A percentile compares a stretch with the other conserved stretches of the same genome.
These are phyloP conservation scores for Sungouiella thailandica DNA, from an alignment of 805 yeast species.

Conservation along the genomic window DNA sequence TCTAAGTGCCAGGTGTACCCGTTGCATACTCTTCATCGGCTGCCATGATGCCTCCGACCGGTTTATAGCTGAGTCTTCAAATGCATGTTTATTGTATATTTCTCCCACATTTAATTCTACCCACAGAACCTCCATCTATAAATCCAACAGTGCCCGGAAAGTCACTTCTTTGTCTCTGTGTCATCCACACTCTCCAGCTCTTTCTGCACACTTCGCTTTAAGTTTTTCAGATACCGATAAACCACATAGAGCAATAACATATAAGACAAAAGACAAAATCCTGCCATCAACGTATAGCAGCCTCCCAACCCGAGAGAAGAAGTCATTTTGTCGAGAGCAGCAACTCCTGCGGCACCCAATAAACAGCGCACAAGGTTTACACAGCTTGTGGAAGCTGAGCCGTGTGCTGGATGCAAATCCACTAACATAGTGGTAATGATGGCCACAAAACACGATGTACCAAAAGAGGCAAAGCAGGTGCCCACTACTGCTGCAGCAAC, in stretches of 20 bases:
- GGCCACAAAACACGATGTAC: conserved; percentile 55
- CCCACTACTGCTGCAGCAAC: conserved; percentile 55
- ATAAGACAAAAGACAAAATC: conserved; percentile 25
- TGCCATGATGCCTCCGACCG: too few relatives aligned
- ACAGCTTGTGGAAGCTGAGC: conserved; percentile 72
- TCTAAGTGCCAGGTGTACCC: too few relatives aligned
- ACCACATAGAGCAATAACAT: conserved; percentile 5
- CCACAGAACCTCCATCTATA: too few relatives aligned
- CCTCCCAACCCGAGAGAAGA: conserved; percentile 63
- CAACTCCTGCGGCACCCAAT: conserved; percentile 67
- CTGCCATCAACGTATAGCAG: conserved; percentile 68
- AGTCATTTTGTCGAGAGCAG: conserved; percentile 60
- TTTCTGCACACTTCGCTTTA: background rate
- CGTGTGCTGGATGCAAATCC: conserved; percentile 66
- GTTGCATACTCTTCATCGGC: too few relatives aligned
- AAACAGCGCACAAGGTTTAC: conserved; percentile 70
- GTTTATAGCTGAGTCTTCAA: too few relatives aligned
- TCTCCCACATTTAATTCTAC: too few relatives aligned
- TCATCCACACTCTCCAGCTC: too few relatives aligned
- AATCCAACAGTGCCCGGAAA: too few relatives aligned
- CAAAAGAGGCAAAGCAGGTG: conserved; percentile 52
- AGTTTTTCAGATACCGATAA: background rate
- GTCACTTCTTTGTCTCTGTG: too few relatives aligned
- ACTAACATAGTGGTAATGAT: conserved; percentile 62
- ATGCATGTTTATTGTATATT: too few relatives aligned